These are phyloP conservation scores for Grammothele lineata DNA, from an alignment of 768 basidiomycete genomes.

Conservation along the genomic window DNA sequence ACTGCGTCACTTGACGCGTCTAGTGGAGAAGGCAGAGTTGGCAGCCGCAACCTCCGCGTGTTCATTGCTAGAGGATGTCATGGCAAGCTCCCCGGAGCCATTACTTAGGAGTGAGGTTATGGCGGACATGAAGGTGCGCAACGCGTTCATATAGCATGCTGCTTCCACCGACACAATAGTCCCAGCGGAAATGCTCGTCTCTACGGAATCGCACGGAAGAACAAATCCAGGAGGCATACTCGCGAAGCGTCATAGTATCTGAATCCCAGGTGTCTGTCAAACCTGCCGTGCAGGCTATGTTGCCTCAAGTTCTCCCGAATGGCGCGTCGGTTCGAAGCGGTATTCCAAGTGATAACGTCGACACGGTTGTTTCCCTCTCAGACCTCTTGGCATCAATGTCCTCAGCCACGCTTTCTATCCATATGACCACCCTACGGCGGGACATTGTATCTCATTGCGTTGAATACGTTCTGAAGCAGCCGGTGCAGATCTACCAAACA, in stretches of 20 bases:
- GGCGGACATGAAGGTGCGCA: constrained; percentile 53
- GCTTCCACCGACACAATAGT: background rate
- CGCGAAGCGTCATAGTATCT: constrained; percentile 51
- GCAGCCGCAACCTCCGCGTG: constrained; percentile 55
- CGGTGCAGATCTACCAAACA: constrained; percentile 37
- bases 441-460: constrained; percentile 59
- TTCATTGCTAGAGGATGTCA: constrained; percentile 36
- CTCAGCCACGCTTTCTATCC: constrained; percentile 45
- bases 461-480: constrained; percentile 52
- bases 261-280: constrained; percentile 46
- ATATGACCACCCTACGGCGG: constrained; percentile 59
- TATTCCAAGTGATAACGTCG: constrained; percentile 52
- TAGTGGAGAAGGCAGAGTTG: constrained; percentile 56
- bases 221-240: constrained; percentile 65
- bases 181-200: constrained; percentile 50
- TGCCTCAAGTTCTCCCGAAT: constrained; percentile 25
- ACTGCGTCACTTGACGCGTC: constrained; percentile 38
- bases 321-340: background rate
- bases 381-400: constrained; percentile 59
- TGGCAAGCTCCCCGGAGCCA: constrained; percentile 46
- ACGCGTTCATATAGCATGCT: background rate
- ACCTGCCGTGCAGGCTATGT: constrained; percentile 44
- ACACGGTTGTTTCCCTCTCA: constrained; percentile 44
- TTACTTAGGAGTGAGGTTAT: constrained; percentile 50
- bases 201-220: constrained; percentile 57